Base-by-base conservation (phyloP, 306 rosid species). In the Sphenostylis stenocarpa region DNA sequence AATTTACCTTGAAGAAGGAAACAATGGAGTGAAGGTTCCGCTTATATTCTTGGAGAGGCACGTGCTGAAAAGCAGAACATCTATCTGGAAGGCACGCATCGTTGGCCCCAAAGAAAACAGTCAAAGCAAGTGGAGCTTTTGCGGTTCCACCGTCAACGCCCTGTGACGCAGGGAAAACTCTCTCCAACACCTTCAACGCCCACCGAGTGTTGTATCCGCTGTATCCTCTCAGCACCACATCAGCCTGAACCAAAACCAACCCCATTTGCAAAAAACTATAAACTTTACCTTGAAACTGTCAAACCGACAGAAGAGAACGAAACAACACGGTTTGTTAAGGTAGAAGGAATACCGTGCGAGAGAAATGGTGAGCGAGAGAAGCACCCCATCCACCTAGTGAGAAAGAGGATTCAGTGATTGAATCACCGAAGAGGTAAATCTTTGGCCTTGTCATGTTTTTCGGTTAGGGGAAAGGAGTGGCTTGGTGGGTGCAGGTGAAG, bases 21-120 rank as follows among this genome's bases (percentile, higher is more conserved):
- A 90, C 82, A 55, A 88, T 82, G 63, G 87, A 84, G 56, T 29
- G 70, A 73, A 94, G 94, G 52, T 94, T 94, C 11, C 34, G 87
- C 85, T 82, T 85, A 85, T 83, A 94, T 77, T 94, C 98, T 64
- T 60, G 47, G 5, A 86, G 51, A 44, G 96, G 97, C 76, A 94
- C 98, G 80, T 91, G 94, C 24, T 87, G 98, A 79, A 90, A 90
- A n/a, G 77, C 92, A 12, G 88, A 86, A 84, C 55, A 82, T 70
- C 96, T 75, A 67, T 88, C 86, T 0, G 94, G 90, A 79, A 94
- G 92, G 41, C 86, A 78, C 26, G 97, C 98, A 17, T 94, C 98
- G 70, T 94, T 94, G 14, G 98, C 98, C 55, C 98, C 98, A 62
- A 94, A 94, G 89, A 94, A 94, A 38, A 94, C 85, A 0, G 91